Base-by-base conservation (phyloP, 495 filamentous ascomycete genomes). In the Aspergillus kassunensis region DNA sequence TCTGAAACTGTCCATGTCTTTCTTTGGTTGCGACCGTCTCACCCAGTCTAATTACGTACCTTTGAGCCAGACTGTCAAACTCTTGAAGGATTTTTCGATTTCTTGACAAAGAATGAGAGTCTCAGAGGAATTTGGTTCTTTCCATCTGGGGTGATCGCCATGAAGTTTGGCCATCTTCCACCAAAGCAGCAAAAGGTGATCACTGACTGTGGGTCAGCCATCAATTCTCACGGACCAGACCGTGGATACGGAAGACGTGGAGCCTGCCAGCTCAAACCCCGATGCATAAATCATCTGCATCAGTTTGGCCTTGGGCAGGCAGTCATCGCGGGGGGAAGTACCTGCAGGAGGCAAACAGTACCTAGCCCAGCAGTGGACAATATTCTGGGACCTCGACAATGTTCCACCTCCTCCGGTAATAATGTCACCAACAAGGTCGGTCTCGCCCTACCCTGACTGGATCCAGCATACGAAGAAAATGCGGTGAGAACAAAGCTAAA, bases 261-360 rank as follows among this genome's bases (percentile, higher is more conserved):
- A 46, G 42, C 37, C 42, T 37, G 43, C 48, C 48, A 51, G 34
- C 54, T 51, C 54, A 51, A 51, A n/a, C 34, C 42, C 41, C 30
- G 33, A 46, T 53, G 42, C 51, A 52, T 46, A 39, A 33, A 53
- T 37, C 51, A 53, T 19, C 41, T 53, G 51, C 51, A 40, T 53
- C 42, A 12, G 11, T n/a, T 40, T 53, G 51, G 42, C 33, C 42
- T 40, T 53, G 51, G 42, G 42, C 42, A 45, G 42, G 41, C 50
- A 53, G 34, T 56, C n/a, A 41, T 41, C 40, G n/a, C 40, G 31
- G 41, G 23, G 40, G 20, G 24, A 33, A 56, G 47, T 51, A 56
- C 54, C 48, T 56, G 54, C 54, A 56, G 54, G 25, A 51, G 54
- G 51, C 54, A 56, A 56, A 35, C 54, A 45, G 49, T 21, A 33